A percentile compares a stretch with the other conserved stretches of the same genome.
These are phyloP conservation scores for Emydomyces testavorans DNA, from an alignment of 2,329 filamentous ascomycete genomes.

Conservation along the genomic window DNA sequence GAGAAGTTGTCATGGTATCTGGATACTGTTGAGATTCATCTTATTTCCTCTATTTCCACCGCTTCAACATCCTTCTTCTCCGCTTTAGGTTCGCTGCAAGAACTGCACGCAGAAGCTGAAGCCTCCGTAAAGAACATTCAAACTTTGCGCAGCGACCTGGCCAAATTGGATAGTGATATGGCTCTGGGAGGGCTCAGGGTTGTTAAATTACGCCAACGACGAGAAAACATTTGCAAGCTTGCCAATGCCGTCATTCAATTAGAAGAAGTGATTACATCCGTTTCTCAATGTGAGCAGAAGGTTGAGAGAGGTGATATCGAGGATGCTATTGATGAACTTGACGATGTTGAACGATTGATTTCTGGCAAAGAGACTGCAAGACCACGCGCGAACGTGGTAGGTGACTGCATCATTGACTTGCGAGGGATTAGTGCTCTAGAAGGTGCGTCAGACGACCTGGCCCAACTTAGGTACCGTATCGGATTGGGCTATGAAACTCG, in stretches of 20 bases:
- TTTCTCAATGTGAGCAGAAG: slow-evolving; percentile 64
- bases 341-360: slow-evolving; percentile 67
- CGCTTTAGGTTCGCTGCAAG: slow-evolving; percentile 76
- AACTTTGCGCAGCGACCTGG: slow-evolving; percentile 63
- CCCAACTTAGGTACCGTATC: slow-evolving; percentile 63
- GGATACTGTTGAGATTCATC: slow-evolving; percentile 95
- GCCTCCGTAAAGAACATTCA: slow-evolving; percentile 85
- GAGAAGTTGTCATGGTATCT: slow-evolving; percentile 99
- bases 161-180: slow-evolving; percentile 73
- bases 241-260: slow-evolving; percentile 76
- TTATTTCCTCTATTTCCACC: slow-evolving; percentile 91
- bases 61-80: slow-evolving; percentile 95
- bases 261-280: slow-evolving; percentile 60
- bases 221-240: slow-evolving; percentile 74
- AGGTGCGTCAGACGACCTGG: slow-evolving; percentile 65
- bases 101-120: slow-evolving; percentile 82
- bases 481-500: slow-evolving; percentile 75
- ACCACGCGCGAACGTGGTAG: slow-evolving; percentile 21
- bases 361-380: slow-evolving; percentile 51
- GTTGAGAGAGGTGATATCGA: slow-evolving; percentile 79
- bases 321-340: slow-evolving; percentile 64
- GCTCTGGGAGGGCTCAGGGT: slow-evolving; percentile 75
- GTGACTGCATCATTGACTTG: slow-evolving; percentile 52
- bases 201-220: slow-evolving; percentile 66
- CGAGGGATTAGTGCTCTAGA: slow-evolving; percentile 67